Conservation (phyloP, 371 early-diverging fungal genomes). For the Synchytrium microbalum region DNA sequence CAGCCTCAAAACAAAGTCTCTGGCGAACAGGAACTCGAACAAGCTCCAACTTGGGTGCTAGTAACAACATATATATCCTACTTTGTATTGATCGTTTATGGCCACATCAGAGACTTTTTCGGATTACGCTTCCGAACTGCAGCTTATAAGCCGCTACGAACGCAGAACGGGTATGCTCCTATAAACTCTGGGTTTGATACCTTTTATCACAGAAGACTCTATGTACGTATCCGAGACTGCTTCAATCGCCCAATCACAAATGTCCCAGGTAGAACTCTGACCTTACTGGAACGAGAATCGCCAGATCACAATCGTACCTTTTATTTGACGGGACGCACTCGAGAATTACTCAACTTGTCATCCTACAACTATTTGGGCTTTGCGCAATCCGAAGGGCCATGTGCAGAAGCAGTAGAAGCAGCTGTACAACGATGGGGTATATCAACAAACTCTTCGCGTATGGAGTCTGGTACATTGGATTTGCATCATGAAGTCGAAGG, state of each 20-base stretch:
- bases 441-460: slow-evolving; percentile 55
- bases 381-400: slow-evolving; percentile 82
- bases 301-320: slow-evolving; percentile 82
- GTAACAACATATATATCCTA: slow-evolving; percentile 94
- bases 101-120: slow-evolving; percentile 75
- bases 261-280: slow-evolving; percentile 89
- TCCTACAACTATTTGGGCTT: slow-evolving; percentile 99
- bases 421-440: slow-evolving; percentile 55
- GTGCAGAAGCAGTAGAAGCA: slow-evolving; percentile 86
- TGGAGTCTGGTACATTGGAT: slow-evolving; percentile 64
- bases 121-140: slow-evolving; percentile 69
- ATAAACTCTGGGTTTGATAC: slow-evolving; percentile 92
- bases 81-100: slow-evolving; percentile 88
- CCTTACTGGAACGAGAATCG: slow-evolving; percentile 75
- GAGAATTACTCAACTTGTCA: slow-evolving; percentile 87
- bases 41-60: slow-evolving; percentile 64
- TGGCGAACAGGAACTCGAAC: slow-evolving; percentile 36
- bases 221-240: slow-evolving; percentile 92
- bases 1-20: not conserved
- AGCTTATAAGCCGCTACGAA: slow-evolving; percentile 62
- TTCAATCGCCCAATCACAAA: slow-evolving; percentile 96
- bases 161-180: slow-evolving; percentile 65
- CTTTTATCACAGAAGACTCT: slow-evolving; percentile 94
- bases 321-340: slow-evolving; percentile 74
- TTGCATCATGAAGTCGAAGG: slow-evolving; percentile 79